A percentile compares a stretch with the other conserved stretches of the same genome.
phyloP scores from a whole-genome alignment of 306 rosid genomes.

The Astragalus glycyphyllos region DNA sequence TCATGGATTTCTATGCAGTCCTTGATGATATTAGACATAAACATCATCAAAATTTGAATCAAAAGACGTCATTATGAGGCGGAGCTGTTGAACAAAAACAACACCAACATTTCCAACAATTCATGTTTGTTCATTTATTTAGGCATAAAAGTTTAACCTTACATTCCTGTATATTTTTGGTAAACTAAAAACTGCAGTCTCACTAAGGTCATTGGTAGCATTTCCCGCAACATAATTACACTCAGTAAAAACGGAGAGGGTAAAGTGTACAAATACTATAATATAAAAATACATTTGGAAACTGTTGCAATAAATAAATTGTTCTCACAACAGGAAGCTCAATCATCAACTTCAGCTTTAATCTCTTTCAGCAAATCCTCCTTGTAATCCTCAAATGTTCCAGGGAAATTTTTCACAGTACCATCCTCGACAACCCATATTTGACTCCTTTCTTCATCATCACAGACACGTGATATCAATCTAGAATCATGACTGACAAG shows the following conservation, averaged over 20 bases:
- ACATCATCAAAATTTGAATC: conserved; percentile 12
- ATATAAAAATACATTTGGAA: conserved; percentile 2
- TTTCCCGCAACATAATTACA: conserved; percentile 42
- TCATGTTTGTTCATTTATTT: conserved; percentile 30
- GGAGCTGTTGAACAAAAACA: conserved; percentile 19
- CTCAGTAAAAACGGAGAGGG: background rate
- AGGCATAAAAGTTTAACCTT: conserved; percentile 24
- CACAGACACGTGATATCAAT: conserved; percentile 75
- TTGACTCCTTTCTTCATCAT: conserved; percentile 74
- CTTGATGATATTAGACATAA: conserved; percentile 11
- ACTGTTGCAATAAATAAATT: background rate
- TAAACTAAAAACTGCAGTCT: conserved; percentile 11
- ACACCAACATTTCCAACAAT: background rate
- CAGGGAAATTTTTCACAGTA: conserved; percentile 27
- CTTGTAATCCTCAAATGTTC: conserved; percentile 32
- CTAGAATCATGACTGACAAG: conserved; percentile 84
- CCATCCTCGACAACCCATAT: conserved; percentile 88
- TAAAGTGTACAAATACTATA: background rate
- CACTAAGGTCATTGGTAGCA: background rate
- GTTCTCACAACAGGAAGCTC: conserved; percentile 23
- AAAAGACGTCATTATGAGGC: background rate
- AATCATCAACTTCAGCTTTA: conserved; percentile 37
- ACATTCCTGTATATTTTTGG: conserved; percentile 15
- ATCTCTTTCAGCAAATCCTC: conserved; percentile 30
- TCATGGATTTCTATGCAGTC: background rate